phyloP scores from a whole-genome alignment of 192 early-diverging fungal genomes.

The Rhizoclosmatium sp. region DNA sequence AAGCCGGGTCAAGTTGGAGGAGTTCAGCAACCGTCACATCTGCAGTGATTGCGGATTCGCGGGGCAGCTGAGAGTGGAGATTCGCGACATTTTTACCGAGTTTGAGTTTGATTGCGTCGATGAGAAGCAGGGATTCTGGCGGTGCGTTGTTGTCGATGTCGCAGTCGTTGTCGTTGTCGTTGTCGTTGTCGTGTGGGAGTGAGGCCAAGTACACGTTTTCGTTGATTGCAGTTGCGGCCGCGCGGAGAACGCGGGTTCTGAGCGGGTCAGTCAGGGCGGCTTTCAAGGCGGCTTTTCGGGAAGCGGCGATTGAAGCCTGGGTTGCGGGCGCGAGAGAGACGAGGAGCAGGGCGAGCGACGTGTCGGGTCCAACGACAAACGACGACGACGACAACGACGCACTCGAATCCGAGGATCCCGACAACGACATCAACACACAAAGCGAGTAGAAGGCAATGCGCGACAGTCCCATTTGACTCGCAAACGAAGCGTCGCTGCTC shows the following conservation, averaged over 20 bases:
- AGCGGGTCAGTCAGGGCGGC: constrained; percentile 14
- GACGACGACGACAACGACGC: neutral
- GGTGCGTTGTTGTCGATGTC: neutral
- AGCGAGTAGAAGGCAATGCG: neutral
- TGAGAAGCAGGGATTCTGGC: neutral
- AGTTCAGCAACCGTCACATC: constrained; percentile 5
- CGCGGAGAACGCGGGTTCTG: neutral
- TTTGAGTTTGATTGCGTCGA: constrained; percentile 4
- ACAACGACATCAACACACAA: neutral
- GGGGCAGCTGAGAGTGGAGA: constrained; percentile 14
- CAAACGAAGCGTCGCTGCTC: neutral
- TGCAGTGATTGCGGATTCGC: neutral
- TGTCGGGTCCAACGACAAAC: neutral
- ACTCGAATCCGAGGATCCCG: neutral
- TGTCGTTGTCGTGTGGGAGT: neutral
- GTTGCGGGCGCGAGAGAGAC: neutral
- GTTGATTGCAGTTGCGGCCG: neutral
- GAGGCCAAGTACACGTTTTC: neutral
- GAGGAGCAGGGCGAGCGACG: constrained; percentile 14
- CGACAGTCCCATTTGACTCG: neutral
- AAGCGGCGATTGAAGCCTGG: neutral
- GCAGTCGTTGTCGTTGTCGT: neutral
- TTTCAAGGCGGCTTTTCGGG: neutral
- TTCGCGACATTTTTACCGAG: constrained; percentile 6
- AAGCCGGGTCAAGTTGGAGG: neutral